These are phyloP conservation scores for Emericellopsis cladophorae DNA, from an alignment of 2,329 filamentous ascomycete genomes.

Conservation along the genomic window DNA sequence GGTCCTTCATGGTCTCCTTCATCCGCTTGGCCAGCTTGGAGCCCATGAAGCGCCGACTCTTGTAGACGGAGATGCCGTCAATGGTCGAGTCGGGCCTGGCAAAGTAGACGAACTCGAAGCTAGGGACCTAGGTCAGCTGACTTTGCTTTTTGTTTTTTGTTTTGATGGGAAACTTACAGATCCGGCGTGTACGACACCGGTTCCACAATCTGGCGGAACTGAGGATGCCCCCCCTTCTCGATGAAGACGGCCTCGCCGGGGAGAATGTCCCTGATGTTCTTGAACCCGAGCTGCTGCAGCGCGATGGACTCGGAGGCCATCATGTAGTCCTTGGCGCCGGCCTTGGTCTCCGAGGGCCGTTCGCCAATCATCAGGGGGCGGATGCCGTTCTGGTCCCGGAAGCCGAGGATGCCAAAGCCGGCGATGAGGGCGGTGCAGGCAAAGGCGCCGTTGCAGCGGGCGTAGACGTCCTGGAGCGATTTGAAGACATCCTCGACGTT, in stretches of 20 bases:
- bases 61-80: conserved; percentile 79
- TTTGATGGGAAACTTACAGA: conserved; percentile 4
- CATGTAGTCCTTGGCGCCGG: conserved; percentile 68
- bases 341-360: conserved; percentile 49
- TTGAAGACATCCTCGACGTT: conserved; percentile 69
- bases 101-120: conserved; percentile 79
- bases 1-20: too few relatives aligned
- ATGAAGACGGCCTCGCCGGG: conserved; percentile 82
- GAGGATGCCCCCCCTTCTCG: conserved; percentile 60
- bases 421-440: conserved; percentile 75
- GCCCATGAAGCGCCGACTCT: conserved; percentile 79
- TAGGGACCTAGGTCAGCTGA: neutral
- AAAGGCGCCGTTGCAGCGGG: conserved; percentile 61
- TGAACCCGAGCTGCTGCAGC: conserved; percentile 69
- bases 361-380: conserved; percentile 72
- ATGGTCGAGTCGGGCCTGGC: conserved; percentile 71
- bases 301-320: conserved; percentile 84
- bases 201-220: conserved; percentile 62
- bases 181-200: conserved; percentile 66
- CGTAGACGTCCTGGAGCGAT: conserved; percentile 59
- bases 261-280: conserved; percentile 60
- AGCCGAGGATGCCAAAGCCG: conserved; percentile 68
- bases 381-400: conserved; percentile 56
- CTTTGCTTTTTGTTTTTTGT: neutral
- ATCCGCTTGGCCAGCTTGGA: conserved; percentile 58